phyloP scores from a whole-genome alignment of 106 monocot genomes.

The Ottelia alismoides region DNA sequence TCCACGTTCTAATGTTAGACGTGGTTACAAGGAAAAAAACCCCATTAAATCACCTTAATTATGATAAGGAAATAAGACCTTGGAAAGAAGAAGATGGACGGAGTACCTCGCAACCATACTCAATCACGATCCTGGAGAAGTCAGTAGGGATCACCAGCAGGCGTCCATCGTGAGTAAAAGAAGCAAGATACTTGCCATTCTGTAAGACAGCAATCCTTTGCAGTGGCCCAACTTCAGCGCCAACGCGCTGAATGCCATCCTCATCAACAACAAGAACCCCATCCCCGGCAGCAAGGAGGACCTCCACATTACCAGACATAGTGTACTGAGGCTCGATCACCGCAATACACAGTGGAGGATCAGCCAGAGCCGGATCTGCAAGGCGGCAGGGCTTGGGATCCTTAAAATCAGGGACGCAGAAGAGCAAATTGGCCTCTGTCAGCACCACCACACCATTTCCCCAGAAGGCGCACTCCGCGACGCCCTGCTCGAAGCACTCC shows the following conservation, averaged over 20 bases:
- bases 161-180: constrained; percentile 71
- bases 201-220: constrained; percentile 79
- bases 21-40: too few relatives aligned
- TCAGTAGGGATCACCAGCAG: constrained; percentile 73
- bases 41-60: too few relatives aligned
- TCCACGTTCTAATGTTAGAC: too few relatives aligned
- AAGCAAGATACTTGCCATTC: constrained; percentile 76
- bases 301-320: constrained; percentile 93
- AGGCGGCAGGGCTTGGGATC: constrained; percentile 51
- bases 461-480: constrained; percentile 78
- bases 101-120: constrained; percentile 68
- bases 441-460: constrained; percentile 55
- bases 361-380: constrained; percentile 50
- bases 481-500: constrained; percentile 56
- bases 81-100: too few relatives aligned
- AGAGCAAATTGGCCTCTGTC: constrained; percentile 52
- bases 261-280: constrained; percentile 72
- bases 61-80: too few relatives aligned
- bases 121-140: constrained; percentile 76
- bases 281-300: constrained; percentile 49
- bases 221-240: constrained; percentile 53
- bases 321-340: constrained; percentile 88
- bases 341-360: constrained; percentile 57
- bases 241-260: constrained; percentile 60
- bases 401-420: constrained; percentile 59